Evolutionary conservation across 2,329 filamentous ascomycete genomes (phyloP).

Genomic region (Fusarium albosuccineum): DNA sequence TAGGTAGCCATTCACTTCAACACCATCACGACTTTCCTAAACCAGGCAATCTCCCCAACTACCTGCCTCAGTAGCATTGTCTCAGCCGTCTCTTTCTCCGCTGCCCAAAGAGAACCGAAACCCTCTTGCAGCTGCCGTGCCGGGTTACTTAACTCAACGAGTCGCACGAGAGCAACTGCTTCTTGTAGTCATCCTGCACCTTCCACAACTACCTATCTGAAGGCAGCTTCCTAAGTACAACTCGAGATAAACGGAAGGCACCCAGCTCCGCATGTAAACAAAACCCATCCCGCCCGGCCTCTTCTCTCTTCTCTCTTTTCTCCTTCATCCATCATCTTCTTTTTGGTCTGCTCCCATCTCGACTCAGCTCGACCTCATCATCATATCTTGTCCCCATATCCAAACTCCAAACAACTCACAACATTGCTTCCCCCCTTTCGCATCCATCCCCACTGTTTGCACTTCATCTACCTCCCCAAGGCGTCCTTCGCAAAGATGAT

Average conservation of each 20-base stretch:
- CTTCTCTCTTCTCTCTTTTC: conserved; percentile 12
- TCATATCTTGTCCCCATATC: conserved; percentile 9
- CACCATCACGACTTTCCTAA: conserved; percentile 10
- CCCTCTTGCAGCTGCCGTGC: neutral
- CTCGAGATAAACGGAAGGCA: conserved; percentile 10
- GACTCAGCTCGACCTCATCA: conserved; percentile 1
- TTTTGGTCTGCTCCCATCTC: conserved; percentile 12
- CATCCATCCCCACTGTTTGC: neutral
- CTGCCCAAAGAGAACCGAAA: neutral
- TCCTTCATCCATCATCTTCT: conserved; percentile 20
- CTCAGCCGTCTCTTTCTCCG: neutral
- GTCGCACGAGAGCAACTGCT: neutral
- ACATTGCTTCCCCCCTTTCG: conserved; percentile 1
- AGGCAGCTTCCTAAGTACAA: conserved; percentile 15
- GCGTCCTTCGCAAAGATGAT: conserved; percentile 13
- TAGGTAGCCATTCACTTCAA: neutral
- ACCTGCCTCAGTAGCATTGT: neutral
- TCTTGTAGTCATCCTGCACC: neutral
- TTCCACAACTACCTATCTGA: neutral
- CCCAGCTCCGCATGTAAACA: conserved; percentile 6
- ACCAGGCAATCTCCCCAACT: neutral
- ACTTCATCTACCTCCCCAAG: neutral
- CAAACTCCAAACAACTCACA: conserved; percentile 3
- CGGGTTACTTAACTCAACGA: neutral
- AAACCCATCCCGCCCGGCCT: conserved; percentile 4